Evolutionary conservation across 148 eudicot species (phyloP), one percentile per base, ranked within the genome.

Genomic region (Persicaria maculosa): DNA sequence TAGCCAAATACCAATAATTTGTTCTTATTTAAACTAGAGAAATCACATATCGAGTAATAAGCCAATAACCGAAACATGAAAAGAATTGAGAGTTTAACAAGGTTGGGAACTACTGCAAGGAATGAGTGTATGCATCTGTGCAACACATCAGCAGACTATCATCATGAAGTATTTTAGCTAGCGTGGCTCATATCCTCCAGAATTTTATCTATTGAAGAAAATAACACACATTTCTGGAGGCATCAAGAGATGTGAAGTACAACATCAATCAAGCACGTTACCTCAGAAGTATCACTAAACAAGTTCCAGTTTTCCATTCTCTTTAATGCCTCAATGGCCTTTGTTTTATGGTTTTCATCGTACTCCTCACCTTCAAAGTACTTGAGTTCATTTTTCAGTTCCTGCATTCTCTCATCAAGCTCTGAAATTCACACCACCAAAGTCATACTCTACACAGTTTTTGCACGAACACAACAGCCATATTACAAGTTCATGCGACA

Each of bases 371-470:
- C 88, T 80, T 91, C 96, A 80, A 91, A 83, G 73, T 95, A 84
- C 84, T 91, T 85, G 55, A 94, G 93, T 84, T 94, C 98, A 50
- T 77, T 80, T 84, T 85, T 90, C 74, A 94, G 82, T 72, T 94
- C 97, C 72, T 75, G 88, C 97, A 94, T 94, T 84, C 98, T 88
- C 88, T 87, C 97, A 16, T 94, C 96, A 83, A 94, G 97, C 86
- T 94, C 98, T 94, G 83, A 68, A 74, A 61, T 64, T 55, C 50
- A n/a, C 47, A 69, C 17, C 25, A 76, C 50, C 50, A 69, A 57
- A 17, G 53, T 22, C 45, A 25, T 69, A 67, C 5, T 65, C 46
- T 65, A 65, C 70, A 65, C 4, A 36, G 46, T 65, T 65, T n/a
- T 65, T 65, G 45, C 47, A 74, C 5, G 71, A 48, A 73, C 31